These are phyloP conservation scores for Rhododendron henanense DNA, from an alignment of 148 eudicot species.

Conservation along the genomic window DNA sequence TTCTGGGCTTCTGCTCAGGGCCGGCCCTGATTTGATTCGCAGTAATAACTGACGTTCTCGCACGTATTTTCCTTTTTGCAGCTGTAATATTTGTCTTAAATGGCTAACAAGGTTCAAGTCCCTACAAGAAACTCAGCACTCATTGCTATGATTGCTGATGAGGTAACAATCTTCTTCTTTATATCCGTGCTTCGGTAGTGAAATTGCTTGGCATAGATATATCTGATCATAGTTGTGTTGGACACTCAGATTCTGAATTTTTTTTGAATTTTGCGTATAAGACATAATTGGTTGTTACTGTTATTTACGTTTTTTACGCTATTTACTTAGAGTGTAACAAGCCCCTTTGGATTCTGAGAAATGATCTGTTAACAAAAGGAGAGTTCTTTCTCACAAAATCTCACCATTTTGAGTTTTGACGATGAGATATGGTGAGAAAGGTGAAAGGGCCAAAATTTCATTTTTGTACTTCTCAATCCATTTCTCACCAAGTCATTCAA, in stretches of 20 bases:
- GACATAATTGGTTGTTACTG: neutral
- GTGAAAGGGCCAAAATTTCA: neutral
- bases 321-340: neutral
- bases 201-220: neutral
- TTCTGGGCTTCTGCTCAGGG: neutral
- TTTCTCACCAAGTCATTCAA: neutral
- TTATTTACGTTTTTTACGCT: neutral
- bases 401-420: neutral
- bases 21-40: neutral
- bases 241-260: neutral
- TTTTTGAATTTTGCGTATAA: neutral
- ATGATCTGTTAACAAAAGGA: neutral
- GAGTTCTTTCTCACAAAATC: neutral
- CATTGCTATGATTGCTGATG: slow-evolving; percentile 78
- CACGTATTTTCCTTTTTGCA: neutral
- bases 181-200: neutral
- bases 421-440: neutral
- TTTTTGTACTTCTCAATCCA: neutral
- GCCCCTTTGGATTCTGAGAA: neutral
- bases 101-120: slow-evolving; percentile 68
- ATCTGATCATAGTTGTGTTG: neutral
- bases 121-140: slow-evolving; percentile 63
- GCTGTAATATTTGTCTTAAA: slow-evolving; percentile 12
- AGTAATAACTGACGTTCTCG: neutral
- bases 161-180: slow-evolving; percentile 32